Evolutionary conservation across 2,329 filamentous ascomycete species (phyloP).

Genomic region (Lecanosticta acicola): DNA sequence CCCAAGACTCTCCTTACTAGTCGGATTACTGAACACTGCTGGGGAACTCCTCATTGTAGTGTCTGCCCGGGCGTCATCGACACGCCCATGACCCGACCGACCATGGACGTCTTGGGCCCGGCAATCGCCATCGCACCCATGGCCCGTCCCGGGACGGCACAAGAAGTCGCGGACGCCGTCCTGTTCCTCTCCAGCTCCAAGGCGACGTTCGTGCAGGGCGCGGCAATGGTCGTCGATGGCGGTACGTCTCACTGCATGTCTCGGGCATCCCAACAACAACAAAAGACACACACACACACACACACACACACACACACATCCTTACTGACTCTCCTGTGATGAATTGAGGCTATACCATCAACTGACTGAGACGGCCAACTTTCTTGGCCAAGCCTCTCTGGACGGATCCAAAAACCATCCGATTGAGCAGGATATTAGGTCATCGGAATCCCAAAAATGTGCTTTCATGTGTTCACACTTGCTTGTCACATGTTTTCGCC

Average conservation of each 20-base stretch:
- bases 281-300: too few relatives aligned
- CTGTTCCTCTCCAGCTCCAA: conserved; percentile 44
- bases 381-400: too few relatives aligned
- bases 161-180: conserved; percentile 45
- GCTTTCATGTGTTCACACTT: too few relatives aligned
- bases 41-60: conserved; percentile 19
- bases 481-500: too few relatives aligned
- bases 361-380: conserved; percentile 29
- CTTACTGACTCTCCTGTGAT: too few relatives aligned
- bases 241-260: conserved; percentile 20
- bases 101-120: conserved; percentile 29
- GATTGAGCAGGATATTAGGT: too few relatives aligned
- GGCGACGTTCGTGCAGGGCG: conserved; percentile 44
- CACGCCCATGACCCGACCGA: conserved; percentile 41
- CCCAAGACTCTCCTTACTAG: too few relatives aligned
- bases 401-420: too few relatives aligned
- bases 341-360: conserved; percentile 35
- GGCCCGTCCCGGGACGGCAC: conserved; percentile 42
- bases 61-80: conserved; percentile 46
- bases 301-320: too few relatives aligned
- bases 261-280: background rate
- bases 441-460: too few relatives aligned
- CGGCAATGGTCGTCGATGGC: conserved; percentile 42
- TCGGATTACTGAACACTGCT: too few relatives aligned
- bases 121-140: conserved; percentile 31